Evolutionary conservation across 768 basidiomycete species (phyloP).

Genomic region (Amanita rubescens): DNA sequence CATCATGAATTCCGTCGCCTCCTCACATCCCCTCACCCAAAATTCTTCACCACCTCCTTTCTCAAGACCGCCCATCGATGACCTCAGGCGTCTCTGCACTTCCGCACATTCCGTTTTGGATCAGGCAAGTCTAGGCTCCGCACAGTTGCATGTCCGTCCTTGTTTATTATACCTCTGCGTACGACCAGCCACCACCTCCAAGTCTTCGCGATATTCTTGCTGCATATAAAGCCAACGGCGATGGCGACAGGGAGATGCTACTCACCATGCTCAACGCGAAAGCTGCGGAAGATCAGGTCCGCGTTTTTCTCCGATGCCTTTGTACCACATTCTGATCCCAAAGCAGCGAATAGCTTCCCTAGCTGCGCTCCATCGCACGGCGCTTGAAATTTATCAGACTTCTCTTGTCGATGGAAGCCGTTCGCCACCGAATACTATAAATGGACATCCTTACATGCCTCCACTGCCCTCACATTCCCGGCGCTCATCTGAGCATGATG

Average conservation of each 20-base stretch:
- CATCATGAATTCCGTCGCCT: conserved; percentile 28
- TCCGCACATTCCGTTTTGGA: conserved; percentile 34
- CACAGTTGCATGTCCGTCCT: conserved; percentile 13
- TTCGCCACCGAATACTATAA: conserved; percentile 18
- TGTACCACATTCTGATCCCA: not conserved
- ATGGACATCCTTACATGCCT: conserved; percentile 33
- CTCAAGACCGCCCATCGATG: conserved; percentile 17
- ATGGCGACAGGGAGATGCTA: conserved; percentile 89
- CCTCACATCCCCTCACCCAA: conserved; percentile 22
- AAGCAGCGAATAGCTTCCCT: conserved; percentile 63
- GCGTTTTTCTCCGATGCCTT: conserved; percentile 13
- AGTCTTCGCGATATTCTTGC: conserved; percentile 78
- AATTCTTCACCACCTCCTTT: conserved; percentile 17
- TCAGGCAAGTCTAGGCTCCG: conserved; percentile 25
- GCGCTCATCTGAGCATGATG: conserved; percentile 24
- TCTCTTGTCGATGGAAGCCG: not conserved
- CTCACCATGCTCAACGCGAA: conserved; percentile 90
- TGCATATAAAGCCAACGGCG: conserved; percentile 79
- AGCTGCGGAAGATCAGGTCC: conserved; percentile 86
- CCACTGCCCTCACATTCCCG: conserved; percentile 31
- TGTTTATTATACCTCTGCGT: conserved; percentile 9
- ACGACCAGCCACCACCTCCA: conserved; percentile 62
- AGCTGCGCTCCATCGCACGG: conserved; percentile 60
- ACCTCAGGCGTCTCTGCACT: conserved; percentile 28
- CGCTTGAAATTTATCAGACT: conserved; percentile 54